A percentile compares a stretch with the other conserved stretches of the same genome.
Evolutionary conservation across 345 rosid genomes (phyloP).

Genomic region (Boechera retrofracta): DNA sequence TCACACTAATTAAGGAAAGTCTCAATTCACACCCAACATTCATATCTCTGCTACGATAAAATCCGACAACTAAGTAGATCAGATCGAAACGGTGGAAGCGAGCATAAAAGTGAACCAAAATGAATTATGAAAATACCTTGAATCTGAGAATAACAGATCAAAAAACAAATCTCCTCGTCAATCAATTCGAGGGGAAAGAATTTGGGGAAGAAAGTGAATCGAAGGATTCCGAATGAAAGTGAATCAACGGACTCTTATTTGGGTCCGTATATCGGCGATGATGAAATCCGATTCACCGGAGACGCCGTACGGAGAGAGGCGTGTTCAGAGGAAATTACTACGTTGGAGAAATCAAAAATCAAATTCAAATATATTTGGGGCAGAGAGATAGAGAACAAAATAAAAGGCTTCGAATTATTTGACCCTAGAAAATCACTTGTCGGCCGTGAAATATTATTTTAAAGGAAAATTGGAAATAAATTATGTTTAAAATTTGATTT

Average conservation of each 20-base stretch:
- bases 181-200: background rate
- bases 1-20: slow-evolving; percentile 21
- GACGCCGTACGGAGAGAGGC: slow-evolving; percentile 29
- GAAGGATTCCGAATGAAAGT: slow-evolving; percentile 1
- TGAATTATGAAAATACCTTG: slow-evolving; percentile 20
- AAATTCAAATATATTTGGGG: background rate
- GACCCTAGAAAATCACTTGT: background rate
- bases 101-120: background rate
- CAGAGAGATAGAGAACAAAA: background rate
- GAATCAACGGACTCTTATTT: background rate
- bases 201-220: background rate
- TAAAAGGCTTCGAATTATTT: background rate
- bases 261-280: background rate
- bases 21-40: slow-evolving; percentile 22
- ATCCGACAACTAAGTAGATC: background rate
- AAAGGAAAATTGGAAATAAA: too few relatives aligned
- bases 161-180: slow-evolving; percentile 12
- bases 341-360: slow-evolving; percentile 20
- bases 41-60: background rate
- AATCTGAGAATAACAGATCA: slow-evolving; percentile 33
- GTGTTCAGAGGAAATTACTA: slow-evolving; percentile 14
- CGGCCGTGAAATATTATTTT: background rate
- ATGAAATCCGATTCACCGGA: slow-evolving; percentile 26
- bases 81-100: slow-evolving; percentile 3
- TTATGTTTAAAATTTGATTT: too few relatives aligned